These are phyloP conservation scores for Calonectria honghensis DNA, from an alignment of 2,329 filamentous ascomycete genomes.

Conservation along the genomic window DNA sequence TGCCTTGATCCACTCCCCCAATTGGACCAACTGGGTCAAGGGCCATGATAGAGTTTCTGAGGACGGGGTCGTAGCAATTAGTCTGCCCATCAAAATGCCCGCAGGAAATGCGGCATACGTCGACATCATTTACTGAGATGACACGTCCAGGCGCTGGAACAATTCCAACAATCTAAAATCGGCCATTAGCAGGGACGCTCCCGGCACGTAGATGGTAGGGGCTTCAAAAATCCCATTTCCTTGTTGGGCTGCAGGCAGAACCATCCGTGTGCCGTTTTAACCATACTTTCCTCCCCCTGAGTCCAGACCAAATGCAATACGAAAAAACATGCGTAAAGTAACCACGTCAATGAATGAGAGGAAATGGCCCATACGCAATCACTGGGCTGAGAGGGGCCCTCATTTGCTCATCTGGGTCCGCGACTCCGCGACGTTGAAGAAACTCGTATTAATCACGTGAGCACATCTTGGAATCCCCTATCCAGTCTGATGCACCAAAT, in stretches of 20 bases:
- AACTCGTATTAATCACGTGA: neutral
- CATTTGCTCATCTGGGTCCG: neutral
- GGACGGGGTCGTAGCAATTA: neutral
- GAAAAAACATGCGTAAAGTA: neutral
- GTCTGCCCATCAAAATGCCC: neutral
- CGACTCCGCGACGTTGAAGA: neutral
- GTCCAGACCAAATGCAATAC: neutral
- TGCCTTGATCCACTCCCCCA: neutral
- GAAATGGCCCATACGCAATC: neutral
- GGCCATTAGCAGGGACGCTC: neutral
- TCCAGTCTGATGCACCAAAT: neutral
- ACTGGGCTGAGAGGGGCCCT: neutral
- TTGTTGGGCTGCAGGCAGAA: neutral
- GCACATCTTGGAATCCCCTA: neutral
- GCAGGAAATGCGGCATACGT: conserved; percentile 8
- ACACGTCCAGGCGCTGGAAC: neutral
- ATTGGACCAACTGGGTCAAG: neutral
- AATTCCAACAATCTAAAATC: neutral
- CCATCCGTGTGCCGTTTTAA: neutral
- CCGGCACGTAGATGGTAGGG: neutral
- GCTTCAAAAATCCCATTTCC: neutral
- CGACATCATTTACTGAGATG: conserved; percentile 12
- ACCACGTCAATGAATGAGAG: neutral
- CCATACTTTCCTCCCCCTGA: neutral
- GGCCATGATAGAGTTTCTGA: conserved; percentile 3